Evolutionary conservation across 2,329 filamentous ascomycete genomes (phyloP).

Genomic region (Berkeleyomyces basicola): DNA sequence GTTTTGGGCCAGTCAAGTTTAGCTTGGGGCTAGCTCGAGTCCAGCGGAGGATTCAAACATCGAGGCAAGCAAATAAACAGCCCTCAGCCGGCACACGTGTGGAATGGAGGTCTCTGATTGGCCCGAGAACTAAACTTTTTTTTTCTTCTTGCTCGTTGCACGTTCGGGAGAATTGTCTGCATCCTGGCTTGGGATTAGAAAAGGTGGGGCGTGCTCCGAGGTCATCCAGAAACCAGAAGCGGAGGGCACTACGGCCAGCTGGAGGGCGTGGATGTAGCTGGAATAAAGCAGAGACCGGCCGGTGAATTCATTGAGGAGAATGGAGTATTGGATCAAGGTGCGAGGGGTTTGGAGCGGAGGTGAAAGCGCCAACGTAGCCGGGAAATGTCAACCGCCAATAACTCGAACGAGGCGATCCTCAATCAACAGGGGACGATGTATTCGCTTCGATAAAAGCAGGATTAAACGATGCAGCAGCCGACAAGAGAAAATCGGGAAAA

Average conservation of each 20-base stretch:
- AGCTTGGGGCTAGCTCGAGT: background rate
- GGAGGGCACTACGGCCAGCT: background rate
- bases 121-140: background rate
- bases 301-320: background rate
- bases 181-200: background rate
- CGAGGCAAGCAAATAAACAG: background rate
- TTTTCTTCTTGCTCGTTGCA: background rate
- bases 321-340: too few species aligned
- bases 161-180: background rate
- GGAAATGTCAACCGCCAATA: background rate
- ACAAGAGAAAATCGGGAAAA: background rate
- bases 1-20: background rate
- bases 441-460: background rate
- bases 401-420: background rate
- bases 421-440: too few species aligned
- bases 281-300: background rate
- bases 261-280: background rate
- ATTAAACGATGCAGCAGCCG: background rate
- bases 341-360: too few species aligned
- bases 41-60: background rate
- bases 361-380: too few species aligned
- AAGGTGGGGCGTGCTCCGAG: background rate
- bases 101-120: background rate
- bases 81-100: constrained; percentile 1
- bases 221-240: background rate